These are phyloP conservation scores for Gastrolobium villosum DNA, from an alignment of 306 rosid species.

Conservation along the genomic window DNA sequence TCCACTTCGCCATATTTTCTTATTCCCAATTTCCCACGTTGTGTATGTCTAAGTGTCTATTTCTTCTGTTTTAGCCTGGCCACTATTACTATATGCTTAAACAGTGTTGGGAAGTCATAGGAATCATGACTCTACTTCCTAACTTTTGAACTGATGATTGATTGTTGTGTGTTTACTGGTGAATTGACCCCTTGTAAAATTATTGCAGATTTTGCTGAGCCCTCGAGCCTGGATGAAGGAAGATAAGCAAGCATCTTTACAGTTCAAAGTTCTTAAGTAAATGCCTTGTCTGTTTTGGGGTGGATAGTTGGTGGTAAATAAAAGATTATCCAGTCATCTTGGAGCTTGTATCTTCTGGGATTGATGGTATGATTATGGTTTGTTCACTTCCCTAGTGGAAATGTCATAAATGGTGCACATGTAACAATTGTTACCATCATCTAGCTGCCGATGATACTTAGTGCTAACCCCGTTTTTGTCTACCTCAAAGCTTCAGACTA, in stretches of 20 bases:
- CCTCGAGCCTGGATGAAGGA: constrained; percentile 62
- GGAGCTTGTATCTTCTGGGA: constrained; percentile 62
- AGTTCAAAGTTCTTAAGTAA: constrained; percentile 61
- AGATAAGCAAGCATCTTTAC: constrained; percentile 59
- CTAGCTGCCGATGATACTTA: constrained; percentile 49
- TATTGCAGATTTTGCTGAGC: constrained; percentile 66
- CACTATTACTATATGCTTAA: constrained; percentile 5
- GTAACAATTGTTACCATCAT: constrained; percentile 51
- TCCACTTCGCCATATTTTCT: neutral
- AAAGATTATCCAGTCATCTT: constrained; percentile 59
- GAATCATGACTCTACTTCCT: neutral
- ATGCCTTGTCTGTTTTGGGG: constrained; percentile 79
- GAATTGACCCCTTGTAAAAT: constrained; percentile 11
- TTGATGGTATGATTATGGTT: constrained; percentile 71
- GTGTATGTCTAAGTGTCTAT: constrained; percentile 3
- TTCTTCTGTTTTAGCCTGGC: constrained; percentile 25
- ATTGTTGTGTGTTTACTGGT: constrained; percentile 12
- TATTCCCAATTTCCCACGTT: constrained; percentile 10
- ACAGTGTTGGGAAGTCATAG: neutral
- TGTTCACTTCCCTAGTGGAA: constrained; percentile 57
- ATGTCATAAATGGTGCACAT: constrained; percentile 55
- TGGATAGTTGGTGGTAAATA: constrained; percentile 71
- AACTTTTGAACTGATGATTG: constrained; percentile 33
- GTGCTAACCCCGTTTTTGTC: constrained; percentile 43
- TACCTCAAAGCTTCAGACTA: constrained; percentile 52